A percentile compares a stretch with the other conserved stretches of the same genome.
Conservation (phyloP, 305 asterid genomes). For the Nicotiana rustica region DNA sequence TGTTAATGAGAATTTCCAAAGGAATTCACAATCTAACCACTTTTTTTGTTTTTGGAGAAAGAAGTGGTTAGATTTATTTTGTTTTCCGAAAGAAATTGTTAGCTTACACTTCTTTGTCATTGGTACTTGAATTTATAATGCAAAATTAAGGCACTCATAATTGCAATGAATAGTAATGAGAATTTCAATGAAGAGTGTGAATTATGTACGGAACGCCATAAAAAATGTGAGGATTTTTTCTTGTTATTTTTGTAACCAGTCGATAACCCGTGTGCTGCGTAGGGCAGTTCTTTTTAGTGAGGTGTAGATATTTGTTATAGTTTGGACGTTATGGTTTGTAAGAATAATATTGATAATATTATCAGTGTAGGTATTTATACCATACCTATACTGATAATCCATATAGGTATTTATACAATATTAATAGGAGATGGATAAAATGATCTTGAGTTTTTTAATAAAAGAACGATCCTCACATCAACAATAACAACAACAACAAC, state of each 20-base stretch:
- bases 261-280: not conserved
- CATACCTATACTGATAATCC: too few species aligned
- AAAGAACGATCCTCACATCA: too few species aligned
- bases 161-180: not conserved
- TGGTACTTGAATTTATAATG: conserved; percentile 5
- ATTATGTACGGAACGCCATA: not conserved
- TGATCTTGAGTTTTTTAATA: too few species aligned
- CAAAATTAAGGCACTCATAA: not conserved
- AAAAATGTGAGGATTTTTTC: not conserved
- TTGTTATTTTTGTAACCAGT: not conserved
- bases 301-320: not conserved
- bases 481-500: too few species aligned
- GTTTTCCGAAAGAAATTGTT: not conserved
- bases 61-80: not conserved
- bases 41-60: too few species aligned
- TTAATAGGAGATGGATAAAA: too few species aligned
- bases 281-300: not conserved
- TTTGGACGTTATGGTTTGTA: not conserved
- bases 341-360: too few species aligned
- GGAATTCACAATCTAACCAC: too few species aligned
- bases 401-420: too few species aligned
- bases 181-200: not conserved
- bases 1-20: too few species aligned
- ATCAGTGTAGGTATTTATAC: too few species aligned
- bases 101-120: not conserved